phyloP scores from a whole-genome alignment of 2,329 filamentous ascomycete genomes.

The Pestalotiopsis sp. region DNA sequence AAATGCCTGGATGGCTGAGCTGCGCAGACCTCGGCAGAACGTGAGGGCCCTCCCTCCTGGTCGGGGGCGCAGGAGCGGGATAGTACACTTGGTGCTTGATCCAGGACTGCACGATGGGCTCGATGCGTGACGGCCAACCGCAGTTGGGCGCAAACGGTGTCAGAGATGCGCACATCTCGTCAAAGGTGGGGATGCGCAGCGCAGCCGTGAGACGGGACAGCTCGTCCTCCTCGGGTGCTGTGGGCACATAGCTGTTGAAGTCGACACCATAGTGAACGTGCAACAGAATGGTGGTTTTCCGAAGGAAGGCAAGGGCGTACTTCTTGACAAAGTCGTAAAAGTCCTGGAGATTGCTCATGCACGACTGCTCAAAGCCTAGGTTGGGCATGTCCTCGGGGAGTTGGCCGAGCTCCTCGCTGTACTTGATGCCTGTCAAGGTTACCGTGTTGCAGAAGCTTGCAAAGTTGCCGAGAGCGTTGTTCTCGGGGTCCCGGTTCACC shows the following conservation, averaged over 20 bases:
- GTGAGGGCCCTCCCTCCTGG: slow-evolving; percentile 14
- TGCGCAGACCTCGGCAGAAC: slow-evolving; percentile 45
- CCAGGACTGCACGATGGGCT: slow-evolving; percentile 67
- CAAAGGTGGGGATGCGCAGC: slow-evolving; percentile 76
- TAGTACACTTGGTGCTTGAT: slow-evolving; percentile 63
- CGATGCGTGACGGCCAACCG: slow-evolving; percentile 52
- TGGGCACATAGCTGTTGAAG: slow-evolving; percentile 72
- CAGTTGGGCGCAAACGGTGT: slow-evolving; percentile 45
- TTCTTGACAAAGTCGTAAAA: slow-evolving; percentile 69
- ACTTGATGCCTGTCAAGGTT: slow-evolving; percentile 46
- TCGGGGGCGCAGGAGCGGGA: slow-evolving; percentile 21
- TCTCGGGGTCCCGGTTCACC: slow-evolving; percentile 42
- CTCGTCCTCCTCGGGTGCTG: slow-evolving; percentile 71
- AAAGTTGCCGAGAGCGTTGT: slow-evolving; percentile 56
- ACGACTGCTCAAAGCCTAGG: slow-evolving; percentile 57
- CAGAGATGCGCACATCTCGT: slow-evolving; percentile 72
- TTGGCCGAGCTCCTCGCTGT: slow-evolving; percentile 38
- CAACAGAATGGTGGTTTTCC: slow-evolving; percentile 82
- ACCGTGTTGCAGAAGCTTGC: slow-evolving; percentile 56
- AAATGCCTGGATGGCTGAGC: slow-evolving; percentile 83
- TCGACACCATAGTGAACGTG: slow-evolving; percentile 89
- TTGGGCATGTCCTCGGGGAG: slow-evolving; percentile 39
- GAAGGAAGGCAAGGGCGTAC: slow-evolving; percentile 88
- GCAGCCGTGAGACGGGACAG: slow-evolving; percentile 78
- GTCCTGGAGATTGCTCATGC: slow-evolving; percentile 54